Evolutionary conservation across 1,284 basidiomycete genomes (phyloP), one percentile per base, ranked within the genome.

Genomic region (Sporisorium reilianum): DNA sequence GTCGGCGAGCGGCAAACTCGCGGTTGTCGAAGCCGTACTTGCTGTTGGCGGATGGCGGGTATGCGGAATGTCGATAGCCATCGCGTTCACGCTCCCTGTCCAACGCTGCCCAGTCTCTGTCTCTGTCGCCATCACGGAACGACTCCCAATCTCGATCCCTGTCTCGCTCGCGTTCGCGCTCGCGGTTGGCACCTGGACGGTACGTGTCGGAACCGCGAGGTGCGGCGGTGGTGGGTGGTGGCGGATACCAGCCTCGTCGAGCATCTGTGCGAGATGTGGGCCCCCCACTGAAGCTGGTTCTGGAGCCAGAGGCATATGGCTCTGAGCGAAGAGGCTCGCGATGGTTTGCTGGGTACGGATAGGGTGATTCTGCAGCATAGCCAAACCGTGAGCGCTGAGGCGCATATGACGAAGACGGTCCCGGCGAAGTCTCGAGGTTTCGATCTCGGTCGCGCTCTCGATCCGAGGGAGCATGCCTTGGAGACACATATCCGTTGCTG

Each of bases 61-160:
- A 60, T 0, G 68, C 30, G 22, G 56, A 28, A 36, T 59, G 42
- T 11, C 54, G 38, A n/a, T 66, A 59, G 42, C 48, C 53, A 7
- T 77, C 65, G 25, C 65, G 34, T 3, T 73, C 74, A 14, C 77
- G 38, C 5, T 79, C 77, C 28, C 64, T 26, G 3, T 73, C 68
- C 40, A 69, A 18, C 2, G 42, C 51, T 9, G 56, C 25, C 56
- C 77, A 59, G 11, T 77, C 74, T 26, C 74, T 38, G 6, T 79
- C 74, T 23, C 77, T 49, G 28, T 76, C 74, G 32, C 62, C 46
- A 12, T 77, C 76, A 1, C 73, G 61, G 41, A 57, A 61, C 18
- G 58, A 58, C 12, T 69, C 71, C 71, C 71, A 68, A 20, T 75
- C 73, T 28, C 67, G 28, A 22, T 75, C 73, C 38, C 67, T 36